Percentiles rank a stretch among this genome's conserved stretches.
Conservation (phyloP, 306 rosid genomes). For the Echinosophora koreensis region DNA sequence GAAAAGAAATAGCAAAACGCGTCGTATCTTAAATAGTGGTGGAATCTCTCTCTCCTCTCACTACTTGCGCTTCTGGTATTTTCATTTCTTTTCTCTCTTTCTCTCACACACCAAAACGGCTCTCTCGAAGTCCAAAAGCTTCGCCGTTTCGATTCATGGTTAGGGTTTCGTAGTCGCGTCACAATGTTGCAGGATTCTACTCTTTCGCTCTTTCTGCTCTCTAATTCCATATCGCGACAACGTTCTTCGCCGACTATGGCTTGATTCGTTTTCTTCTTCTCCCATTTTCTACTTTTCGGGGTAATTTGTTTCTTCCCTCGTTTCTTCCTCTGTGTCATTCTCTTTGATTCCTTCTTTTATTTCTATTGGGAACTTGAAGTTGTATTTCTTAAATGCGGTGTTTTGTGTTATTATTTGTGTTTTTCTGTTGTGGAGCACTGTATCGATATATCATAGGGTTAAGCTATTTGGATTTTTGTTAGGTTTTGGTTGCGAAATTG, state of each 20-base stretch:
- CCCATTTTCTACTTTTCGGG: conserved; percentile 29
- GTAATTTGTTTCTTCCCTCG: conserved; percentile 38
- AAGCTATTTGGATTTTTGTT: background rate
- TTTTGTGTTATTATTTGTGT: background rate
- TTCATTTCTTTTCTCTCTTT: background rate
- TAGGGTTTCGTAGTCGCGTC: conserved; percentile 76
- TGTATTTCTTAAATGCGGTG: background rate
- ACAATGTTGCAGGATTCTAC: conserved; percentile 28
- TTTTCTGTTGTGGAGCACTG: background rate
- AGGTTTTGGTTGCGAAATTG: conserved; percentile 7
- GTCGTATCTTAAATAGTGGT: conserved; percentile 45
- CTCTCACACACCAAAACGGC: conserved; percentile 40
- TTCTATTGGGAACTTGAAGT: conserved; percentile 7
- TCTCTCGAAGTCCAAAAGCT: conserved; percentile 31
- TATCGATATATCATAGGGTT: background rate
- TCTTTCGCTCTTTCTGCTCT: conserved; percentile 2
- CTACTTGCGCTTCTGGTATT: conserved; percentile 8
- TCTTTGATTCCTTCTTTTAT: background rate
- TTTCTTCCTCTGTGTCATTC: background rate
- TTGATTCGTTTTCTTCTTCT: conserved; percentile 43
- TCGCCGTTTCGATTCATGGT: conserved; percentile 49
- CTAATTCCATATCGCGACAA: background rate
- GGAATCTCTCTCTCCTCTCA: conserved; percentile 41
- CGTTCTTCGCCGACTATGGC: conserved; percentile 34
- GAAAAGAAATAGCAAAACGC: conserved; percentile 46